Evolutionary conservation across 257 asterid genomes (phyloP).

Genomic region (Parsonsia alboflavescens): DNA sequence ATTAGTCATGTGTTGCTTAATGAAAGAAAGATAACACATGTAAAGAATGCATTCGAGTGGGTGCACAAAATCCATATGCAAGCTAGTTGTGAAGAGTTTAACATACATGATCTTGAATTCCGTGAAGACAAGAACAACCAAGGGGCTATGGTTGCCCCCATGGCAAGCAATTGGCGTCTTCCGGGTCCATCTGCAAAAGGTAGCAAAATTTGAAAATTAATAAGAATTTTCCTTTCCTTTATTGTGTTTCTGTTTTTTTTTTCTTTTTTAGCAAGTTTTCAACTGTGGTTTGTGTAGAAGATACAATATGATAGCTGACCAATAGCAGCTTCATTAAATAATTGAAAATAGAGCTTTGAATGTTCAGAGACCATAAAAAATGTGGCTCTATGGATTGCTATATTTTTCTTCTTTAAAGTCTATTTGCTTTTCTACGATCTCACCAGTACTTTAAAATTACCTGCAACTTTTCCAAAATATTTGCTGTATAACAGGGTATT

Average conservation of each 20-base stretch:
- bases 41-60: not conserved
- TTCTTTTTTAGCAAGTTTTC: too few species aligned
- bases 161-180: constrained; percentile 59
- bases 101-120: constrained; percentile 54
- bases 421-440: not conserved
- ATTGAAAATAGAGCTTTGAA: not conserved
- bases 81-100: constrained; percentile 10
- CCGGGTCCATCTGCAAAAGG: constrained; percentile 46
- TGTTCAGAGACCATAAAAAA: not conserved
- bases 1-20: not conserved
- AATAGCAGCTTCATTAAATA: not conserved
- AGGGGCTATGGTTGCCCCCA: constrained; percentile 53
- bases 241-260: too few species aligned
- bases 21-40: not conserved
- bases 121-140: constrained; percentile 46
- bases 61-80: constrained; percentile 2
- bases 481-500: not conserved
- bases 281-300: not conserved
- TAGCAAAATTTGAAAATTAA: constrained; percentile 11
- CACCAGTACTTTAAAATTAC: not conserved
- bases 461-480: not conserved
- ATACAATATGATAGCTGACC: not conserved
- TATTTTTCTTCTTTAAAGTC: not conserved
- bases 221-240: not conserved
- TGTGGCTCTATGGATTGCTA: not conserved